These are phyloP conservation scores for Taphrina communis DNA, from an alignment of 1,139 yeast species.

Conservation along the genomic window DNA sequence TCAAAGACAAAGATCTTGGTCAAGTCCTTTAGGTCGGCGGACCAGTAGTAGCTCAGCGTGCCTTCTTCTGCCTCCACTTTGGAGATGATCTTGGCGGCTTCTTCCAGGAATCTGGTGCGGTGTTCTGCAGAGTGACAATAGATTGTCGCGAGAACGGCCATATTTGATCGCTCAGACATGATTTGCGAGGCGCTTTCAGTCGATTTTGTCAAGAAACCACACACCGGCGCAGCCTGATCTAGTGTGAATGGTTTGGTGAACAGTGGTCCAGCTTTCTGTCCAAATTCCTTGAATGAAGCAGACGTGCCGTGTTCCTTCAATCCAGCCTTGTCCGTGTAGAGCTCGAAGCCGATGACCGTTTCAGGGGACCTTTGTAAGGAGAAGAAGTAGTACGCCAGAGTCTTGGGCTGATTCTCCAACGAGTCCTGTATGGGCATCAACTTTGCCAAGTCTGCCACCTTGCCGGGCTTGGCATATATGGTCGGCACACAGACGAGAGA, in stretches of 20 bases:
- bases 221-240: slow-evolving; percentile 26
- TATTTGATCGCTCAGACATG: slow-evolving; percentile 3
- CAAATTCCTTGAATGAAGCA: slow-evolving; percentile 27
- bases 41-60: slow-evolving; percentile 34
- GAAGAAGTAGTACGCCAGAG: slow-evolving; percentile 34
- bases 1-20: slow-evolving; percentile 34
- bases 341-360: slow-evolving; percentile 29
- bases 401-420: slow-evolving; percentile 30
- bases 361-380: slow-evolving; percentile 19
- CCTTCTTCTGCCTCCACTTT: slow-evolving; percentile 32
- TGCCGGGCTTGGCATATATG: slow-evolving; percentile 19
- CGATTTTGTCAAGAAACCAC: slow-evolving; percentile 26
- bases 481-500: slow-evolving; percentile 31
- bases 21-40: slow-evolving; percentile 26
- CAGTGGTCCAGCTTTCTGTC: slow-evolving; percentile 24
- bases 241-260: slow-evolving; percentile 20
- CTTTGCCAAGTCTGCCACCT: slow-evolving; percentile 1
- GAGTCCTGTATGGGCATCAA: slow-evolving; percentile 21
- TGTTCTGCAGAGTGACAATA: slow-evolving; percentile 15
- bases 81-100: slow-evolving; percentile 13
- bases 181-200: slow-evolving; percentile 32
- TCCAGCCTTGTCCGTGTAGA: slow-evolving; percentile 32
- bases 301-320: slow-evolving; percentile 25
- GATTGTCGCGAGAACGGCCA: slow-evolving; percentile 27
- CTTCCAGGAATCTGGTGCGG: slow-evolving; percentile 24